Conservation (phyloP, 148 eudicot genomes). For the Camellia sinensis region DNA sequence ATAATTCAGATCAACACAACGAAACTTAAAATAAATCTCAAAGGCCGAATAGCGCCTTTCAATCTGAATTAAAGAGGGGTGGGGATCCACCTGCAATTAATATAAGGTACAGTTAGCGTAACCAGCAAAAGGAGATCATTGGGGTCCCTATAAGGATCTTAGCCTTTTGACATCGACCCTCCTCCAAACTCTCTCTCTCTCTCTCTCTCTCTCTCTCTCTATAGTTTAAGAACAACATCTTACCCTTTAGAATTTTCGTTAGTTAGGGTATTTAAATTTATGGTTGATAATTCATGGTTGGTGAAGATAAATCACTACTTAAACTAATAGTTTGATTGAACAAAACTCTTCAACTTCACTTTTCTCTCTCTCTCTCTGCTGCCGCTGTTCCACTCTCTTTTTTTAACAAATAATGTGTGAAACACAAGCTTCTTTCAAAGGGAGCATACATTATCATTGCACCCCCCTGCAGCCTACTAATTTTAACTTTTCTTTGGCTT, state of each 20-base stretch:
- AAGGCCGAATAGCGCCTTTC: too few relatives aligned
- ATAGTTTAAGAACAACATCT: neutral
- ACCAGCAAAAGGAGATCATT: constrained; percentile 19
- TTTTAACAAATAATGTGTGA: constrained; percentile 19
- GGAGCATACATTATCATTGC: constrained; percentile 29
- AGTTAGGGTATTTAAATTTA: neutral
- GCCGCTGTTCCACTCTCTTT: neutral
- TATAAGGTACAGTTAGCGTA: constrained; percentile 13
- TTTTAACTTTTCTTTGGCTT: neutral
- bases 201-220: constrained; percentile 4
- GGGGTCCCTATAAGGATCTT: constrained; percentile 17
- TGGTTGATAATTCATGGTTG: constrained; percentile 7
- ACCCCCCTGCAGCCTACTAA: neutral
- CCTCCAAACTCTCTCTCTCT: constrained; percentile 17
- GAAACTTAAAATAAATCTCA: too few relatives aligned
- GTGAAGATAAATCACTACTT: constrained; percentile 3
- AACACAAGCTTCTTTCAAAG: constrained; percentile 33
- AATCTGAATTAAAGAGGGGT: too few relatives aligned
- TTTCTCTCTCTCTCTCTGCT: neutral
- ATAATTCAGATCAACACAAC: too few relatives aligned
- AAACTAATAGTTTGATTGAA: constrained; percentile 8
- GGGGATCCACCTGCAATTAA: too few relatives aligned
- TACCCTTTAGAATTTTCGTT: neutral
- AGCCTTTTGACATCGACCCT: constrained; percentile 16
- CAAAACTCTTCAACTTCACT: constrained; percentile 20